A percentile compares a stretch with the other conserved stretches of the same genome.
phyloP scores from a whole-genome alignment of 768 basidiomycete genomes.

The Grammothele lineata region DNA sequence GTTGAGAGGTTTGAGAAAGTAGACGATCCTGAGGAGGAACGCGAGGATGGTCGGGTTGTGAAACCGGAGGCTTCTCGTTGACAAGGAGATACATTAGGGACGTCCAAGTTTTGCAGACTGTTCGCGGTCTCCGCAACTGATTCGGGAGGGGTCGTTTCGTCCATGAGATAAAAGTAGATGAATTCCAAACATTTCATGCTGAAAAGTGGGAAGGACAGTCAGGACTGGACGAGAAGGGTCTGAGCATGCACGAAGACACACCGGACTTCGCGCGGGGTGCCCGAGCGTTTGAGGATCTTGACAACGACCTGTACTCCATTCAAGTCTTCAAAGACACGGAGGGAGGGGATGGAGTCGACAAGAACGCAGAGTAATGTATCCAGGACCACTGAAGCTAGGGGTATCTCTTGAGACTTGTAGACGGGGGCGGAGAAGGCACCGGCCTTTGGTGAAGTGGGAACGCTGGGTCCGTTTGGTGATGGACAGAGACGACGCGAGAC shows the following conservation, averaged over 20 bases:
- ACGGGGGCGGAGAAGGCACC: conserved; percentile 2
- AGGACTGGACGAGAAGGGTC: too few relatives aligned
- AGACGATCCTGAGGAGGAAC: conserved; percentile 13
- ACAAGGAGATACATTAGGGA: conserved; percentile 6
- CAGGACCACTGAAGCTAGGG: conserved; percentile 67
- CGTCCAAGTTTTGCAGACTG: conserved; percentile 2
- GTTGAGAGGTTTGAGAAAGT: conserved; percentile 15
- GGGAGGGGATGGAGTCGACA: conserved; percentile 75
- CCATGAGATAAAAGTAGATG: conserved; percentile 90
- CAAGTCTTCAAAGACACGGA: conserved; percentile 74
- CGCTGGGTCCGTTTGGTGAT: conserved; percentile 23
- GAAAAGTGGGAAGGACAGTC: too few relatives aligned
- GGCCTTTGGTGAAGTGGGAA: conserved; percentile 12
- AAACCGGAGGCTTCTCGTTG: conserved; percentile 23
- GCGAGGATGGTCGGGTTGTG: conserved; percentile 7
- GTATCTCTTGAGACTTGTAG: conserved; percentile 3
- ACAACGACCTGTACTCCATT: conserved; percentile 80
- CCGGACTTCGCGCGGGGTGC: conserved; percentile 86
- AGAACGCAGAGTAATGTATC: conserved; percentile 85
- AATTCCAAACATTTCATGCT: conserved; percentile 98
- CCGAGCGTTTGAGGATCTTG: conserved; percentile 82
- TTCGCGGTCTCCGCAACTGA: conserved; percentile 24
- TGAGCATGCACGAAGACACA: too few relatives aligned
- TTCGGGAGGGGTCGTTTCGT: conserved; percentile 50
- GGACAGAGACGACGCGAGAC: conserved; percentile 56